Evolutionary conservation across 129 eudicot species (phyloP), one percentile per base, ranked within the genome.

Genomic region (Heracleum sosnowskyi): DNA sequence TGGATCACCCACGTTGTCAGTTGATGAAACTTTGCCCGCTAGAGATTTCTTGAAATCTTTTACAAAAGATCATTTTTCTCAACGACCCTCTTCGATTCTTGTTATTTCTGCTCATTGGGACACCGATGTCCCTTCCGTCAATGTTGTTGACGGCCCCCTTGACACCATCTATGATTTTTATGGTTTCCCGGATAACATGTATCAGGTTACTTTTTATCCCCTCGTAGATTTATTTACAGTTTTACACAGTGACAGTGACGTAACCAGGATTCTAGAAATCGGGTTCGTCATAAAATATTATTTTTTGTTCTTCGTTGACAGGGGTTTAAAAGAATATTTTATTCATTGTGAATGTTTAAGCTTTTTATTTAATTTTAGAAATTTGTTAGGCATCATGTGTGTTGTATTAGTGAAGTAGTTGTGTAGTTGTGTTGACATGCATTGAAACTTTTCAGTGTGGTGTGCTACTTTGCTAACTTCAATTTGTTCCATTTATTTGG

Each of bases 91-190:
- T n/a, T 80, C 97, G 0, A 91, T 94, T 69, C 90, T 94, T 24
- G 44, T 91, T 4, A 85, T 94, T 18, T 91, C 98, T 37, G 98
- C 88, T 51, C 98, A 94, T 69, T 91, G 98, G 98, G 97, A 91
- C 73, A 91, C 98, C 7, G 79, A 83, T 18, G 84, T 84, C 26
- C 98, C 98, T 0, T 55, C 90, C 5, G 87, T 94, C 73, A 94
- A 83, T 77, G 88, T 81, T 63, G 69, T 89, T 46, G 49, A 82
- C n/a, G 91, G 92, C 68, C 76, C 83, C n/a, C 40, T 33, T 24
- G 91, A 89, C 1, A 89, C 91, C 77, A 94, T 94, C 76, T 81
- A 93, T 69, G 98, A 93, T 82, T 93, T 93, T 86, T 85, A 86
- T 71, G 77, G 77, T 37, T 92, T 90, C 80, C 97, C 97, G 33